A percentile compares a stretch with the other conserved stretches of the same genome.
Conservation (phyloP, 352 stramenopile species). For the Phytophthora pluvialis region DNA sequence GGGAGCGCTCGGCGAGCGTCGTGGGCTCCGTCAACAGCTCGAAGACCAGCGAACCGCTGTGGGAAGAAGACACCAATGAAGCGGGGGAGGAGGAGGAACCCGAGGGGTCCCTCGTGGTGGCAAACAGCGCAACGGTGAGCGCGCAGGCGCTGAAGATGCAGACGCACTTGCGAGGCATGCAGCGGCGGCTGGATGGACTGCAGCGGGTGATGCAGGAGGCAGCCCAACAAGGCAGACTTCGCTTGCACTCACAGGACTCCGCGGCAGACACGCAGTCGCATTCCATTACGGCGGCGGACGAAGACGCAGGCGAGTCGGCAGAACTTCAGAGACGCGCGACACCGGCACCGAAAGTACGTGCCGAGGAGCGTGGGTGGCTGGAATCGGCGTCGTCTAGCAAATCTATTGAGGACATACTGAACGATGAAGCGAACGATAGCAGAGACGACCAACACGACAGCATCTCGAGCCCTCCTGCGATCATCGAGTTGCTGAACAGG, state of each 20-base stretch:
- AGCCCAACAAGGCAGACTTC: background rate
- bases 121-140: background rate
- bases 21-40: slow-evolving; percentile 29
- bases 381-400: background rate
- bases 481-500: slow-evolving; percentile 17
- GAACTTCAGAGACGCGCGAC: slow-evolving; percentile 5
- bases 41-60: slow-evolving; percentile 15
- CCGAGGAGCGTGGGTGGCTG: background rate
- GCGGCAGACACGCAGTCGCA: slow-evolving; percentile 2
- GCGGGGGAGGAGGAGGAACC: slow-evolving; percentile 1
- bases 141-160: slow-evolving; percentile 16
- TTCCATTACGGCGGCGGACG: background rate
- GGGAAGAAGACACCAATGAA: slow-evolving; percentile 12
- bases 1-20: slow-evolving; percentile 19
- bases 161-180: slow-evolving; percentile 31
- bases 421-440: slow-evolving; percentile 12
- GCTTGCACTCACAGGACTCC: background rate
- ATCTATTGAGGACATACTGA: slow-evolving; percentile 1
- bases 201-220: slow-evolving; percentile 30
- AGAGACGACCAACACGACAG: slow-evolving; percentile 4
- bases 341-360: background rate
- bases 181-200: slow-evolving; percentile 23
- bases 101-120: background rate
- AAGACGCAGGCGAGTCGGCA: background rate
- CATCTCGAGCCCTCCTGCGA: background rate